Evolutionary conservation across 176 grass and related monocot genomes (phyloP), one percentile per base, ranked within the genome.

Genomic region (Paspalum vaginatum): DNA sequence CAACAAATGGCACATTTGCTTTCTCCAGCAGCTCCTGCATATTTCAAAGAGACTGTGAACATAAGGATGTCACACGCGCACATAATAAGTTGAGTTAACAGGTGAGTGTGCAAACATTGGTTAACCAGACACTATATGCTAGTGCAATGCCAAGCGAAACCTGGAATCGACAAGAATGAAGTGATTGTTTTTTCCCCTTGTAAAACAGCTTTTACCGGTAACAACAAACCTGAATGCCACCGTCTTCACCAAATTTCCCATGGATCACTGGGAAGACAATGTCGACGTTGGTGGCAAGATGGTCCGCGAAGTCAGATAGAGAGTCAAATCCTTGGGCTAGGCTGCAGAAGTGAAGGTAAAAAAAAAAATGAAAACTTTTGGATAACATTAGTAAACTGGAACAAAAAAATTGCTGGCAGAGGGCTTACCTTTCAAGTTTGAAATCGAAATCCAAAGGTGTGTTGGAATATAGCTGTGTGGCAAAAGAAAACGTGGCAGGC

Each of bases 371-470:
- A n/a, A n/a, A n/a, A n/a, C n/a, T n/a, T n/a, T n/a, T 14, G 72
- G 17, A 14, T 65, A 54, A 25, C 39, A 10, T 48, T 67, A 50
- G 9, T 3, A 83, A 65, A n/a, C n/a, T n/a, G 57, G 13, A 68
- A 32, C 7, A 32, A 67, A 20, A 74, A 53, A 78, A 11, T 9
- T 12, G 7, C 1, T 32, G 40, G 66, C 56, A 56, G 20, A 13
- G 65, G 62, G 10, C 37, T 81, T 54, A 97, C 91, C 94, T 94
- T 78, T 97, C 87, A 65, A 97, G 85, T 60, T 90, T 97, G 91
- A 97, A 97, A 87, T 97, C 94, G 50, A 97, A 97, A 58, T 97
- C 94, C 9, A 89, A 85, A 79, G 91, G 91, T 21, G 94, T 94
- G 81, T 97, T 97, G 47, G 91, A 97, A 50, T 97, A 97, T 43